Percentiles rank a stretch among this genome's conserved stretches.
phyloP scores from a whole-genome alignment of 306 rosid species.

The Trifolium fragiferum region DNA sequence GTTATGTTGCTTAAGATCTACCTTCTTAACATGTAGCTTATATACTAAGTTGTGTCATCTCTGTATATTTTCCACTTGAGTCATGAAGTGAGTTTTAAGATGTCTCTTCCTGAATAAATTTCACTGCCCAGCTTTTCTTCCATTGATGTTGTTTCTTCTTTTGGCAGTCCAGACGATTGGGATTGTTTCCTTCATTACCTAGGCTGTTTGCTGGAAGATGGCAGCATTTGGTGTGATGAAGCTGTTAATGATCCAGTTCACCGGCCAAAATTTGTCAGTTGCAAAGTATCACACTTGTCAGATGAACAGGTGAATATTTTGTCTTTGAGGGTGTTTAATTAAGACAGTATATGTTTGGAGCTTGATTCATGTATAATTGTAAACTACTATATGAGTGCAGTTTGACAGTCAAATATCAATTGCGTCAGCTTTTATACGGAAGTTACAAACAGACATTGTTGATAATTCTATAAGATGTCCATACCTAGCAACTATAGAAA shows the following conservation, averaged over 20 bases:
- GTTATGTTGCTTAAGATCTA: constrained; percentile 2
- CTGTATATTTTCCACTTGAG: constrained; percentile 12
- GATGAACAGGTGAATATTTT: constrained; percentile 71
- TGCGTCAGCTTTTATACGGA: constrained; percentile 70
- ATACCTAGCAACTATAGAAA: constrained; percentile 80
- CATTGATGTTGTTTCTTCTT: constrained; percentile 49
- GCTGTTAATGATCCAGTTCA: constrained; percentile 61
- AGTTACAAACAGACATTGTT: constrained; percentile 56
- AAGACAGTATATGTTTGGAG: constrained; percentile 20
- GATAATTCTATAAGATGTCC: constrained; percentile 71
- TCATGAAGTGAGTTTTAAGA: constrained; percentile 23
- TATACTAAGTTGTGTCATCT: not conserved
- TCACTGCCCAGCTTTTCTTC: constrained; percentile 22
- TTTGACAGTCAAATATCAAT: constrained; percentile 76
- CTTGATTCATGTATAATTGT: constrained; percentile 36
- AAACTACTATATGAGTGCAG: constrained; percentile 62
- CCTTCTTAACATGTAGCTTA: constrained; percentile 4
- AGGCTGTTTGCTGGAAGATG: constrained; percentile 94
- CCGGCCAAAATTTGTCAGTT: constrained; percentile 58
- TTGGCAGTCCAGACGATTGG: constrained; percentile 99
- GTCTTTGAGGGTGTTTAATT: constrained; percentile 31
- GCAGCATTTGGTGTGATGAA: constrained; percentile 68
- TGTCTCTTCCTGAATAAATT: constrained; percentile 22
- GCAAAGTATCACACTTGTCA: constrained; percentile 74
- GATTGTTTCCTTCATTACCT: constrained; percentile 90